These are phyloP conservation scores for Penicillium lividum DNA, from an alignment of 495 filamentous ascomycete genomes.

Conservation along the genomic window DNA sequence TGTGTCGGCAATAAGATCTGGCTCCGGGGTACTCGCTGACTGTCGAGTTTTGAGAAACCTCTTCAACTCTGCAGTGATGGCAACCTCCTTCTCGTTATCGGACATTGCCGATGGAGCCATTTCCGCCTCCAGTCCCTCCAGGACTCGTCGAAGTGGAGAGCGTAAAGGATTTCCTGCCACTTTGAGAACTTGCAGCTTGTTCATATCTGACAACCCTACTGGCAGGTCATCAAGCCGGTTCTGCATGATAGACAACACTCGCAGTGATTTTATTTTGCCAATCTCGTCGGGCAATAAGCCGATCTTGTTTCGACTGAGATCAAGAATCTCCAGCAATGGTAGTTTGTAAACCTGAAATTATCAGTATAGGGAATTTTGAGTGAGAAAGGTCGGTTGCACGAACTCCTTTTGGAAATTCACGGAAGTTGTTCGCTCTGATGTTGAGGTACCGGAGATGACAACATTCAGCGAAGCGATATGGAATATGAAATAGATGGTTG, in stretches of 20 bases:
- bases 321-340: slow-evolving; percentile 85
- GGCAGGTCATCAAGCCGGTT: slow-evolving; percentile 86
- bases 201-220: slow-evolving; percentile 82
- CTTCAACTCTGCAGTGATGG: slow-evolving; percentile 73
- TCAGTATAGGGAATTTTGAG: slow-evolving; percentile 15
- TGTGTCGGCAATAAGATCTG: slow-evolving; percentile 64
- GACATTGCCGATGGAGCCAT: slow-evolving; percentile 44
- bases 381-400: slow-evolving; percentile 29
- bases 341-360: slow-evolving; percentile 69
- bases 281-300: slow-evolving; percentile 76
- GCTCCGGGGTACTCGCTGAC: slow-evolving; percentile 52
- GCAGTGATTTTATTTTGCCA: slow-evolving; percentile 70
- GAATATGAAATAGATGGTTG: slow-evolving; percentile 79
- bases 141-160: slow-evolving; percentile 44
- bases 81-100: slow-evolving; percentile 64
- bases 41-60: slow-evolving; percentile 67
- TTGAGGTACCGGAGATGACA: slow-evolving; percentile 93
- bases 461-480: slow-evolving; percentile 80
- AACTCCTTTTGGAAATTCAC: slow-evolving; percentile 84
- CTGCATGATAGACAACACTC: slow-evolving; percentile 76
- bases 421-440: slow-evolving; percentile 80
- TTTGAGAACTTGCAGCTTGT: slow-evolving; percentile 81
- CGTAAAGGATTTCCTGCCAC: slow-evolving; percentile 80
- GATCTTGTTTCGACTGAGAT: slow-evolving; percentile 85
- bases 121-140: slow-evolving; percentile 47